Base-by-base conservation (phyloP, 2,329 filamentous ascomycete species). In the Magnaporthales sp. region DNA sequence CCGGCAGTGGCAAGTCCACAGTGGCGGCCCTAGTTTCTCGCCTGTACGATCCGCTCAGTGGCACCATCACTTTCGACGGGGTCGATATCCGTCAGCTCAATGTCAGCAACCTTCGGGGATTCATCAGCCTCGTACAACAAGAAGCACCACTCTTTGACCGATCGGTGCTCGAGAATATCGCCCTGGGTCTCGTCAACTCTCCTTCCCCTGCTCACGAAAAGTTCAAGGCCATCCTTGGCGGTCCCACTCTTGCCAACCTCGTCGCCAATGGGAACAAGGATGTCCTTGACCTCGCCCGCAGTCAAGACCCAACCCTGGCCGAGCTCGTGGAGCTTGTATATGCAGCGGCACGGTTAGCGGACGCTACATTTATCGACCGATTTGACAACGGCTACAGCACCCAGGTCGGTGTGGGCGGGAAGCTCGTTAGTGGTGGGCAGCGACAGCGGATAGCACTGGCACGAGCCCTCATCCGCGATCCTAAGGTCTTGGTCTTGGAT, bases 351-450 rank as follows among this genome's bases (percentile, higher is more conserved):
- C 75, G 73, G 9, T 78, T 84, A 15, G 86, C 86, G 1, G 85
- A 89, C 74, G 88, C 85, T 0, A 72, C 72, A 13, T 90, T 88
- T 72, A 86, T 86, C 70, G 76, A 79, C 60, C 76, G 74, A 1
- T 80, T 86, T 2, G 81, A 87, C 63, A 75, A 83, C 56, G 86
- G 86, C 0, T 83, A 84, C 19, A 80, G 78, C 46, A 84, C 84
- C 0, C 73, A 79, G 3, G 82, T 87, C 1, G 86, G 86, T 2
- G 78, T 80, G 7, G 79, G 78, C 11, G 85, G 85, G 29, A 81
- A 80, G 46, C 78, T 86, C 6, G 77, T 88, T 32, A 86, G 83
- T 63, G 86, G 86, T 66, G 86, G 86, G 0, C 86, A 89, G 71
- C 81, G 84, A 65, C 86, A 89, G 71, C 79, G 86, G 5, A 78